A percentile compares a stretch with the other conserved stretches of the same genome.
Evolutionary conservation across 371 early-diverging fungal species (phyloP).

Genomic region (Rhizopus delemar): DNA sequence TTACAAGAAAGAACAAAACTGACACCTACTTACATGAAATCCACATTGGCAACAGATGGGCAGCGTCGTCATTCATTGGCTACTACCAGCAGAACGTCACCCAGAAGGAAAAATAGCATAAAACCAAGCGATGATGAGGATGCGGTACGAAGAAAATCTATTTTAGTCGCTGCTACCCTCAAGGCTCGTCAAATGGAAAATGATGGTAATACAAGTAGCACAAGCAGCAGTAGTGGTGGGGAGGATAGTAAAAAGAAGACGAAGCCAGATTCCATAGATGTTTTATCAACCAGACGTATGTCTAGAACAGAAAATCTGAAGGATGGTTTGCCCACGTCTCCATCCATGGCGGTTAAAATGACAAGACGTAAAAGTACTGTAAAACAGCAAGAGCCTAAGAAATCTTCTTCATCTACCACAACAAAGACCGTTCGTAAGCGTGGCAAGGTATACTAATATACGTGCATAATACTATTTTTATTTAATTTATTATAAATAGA

Average conservation of each 20-base stretch:
- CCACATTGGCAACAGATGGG: conserved; percentile 28
- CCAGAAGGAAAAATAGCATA: conserved; percentile 22
- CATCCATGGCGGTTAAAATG: conserved; percentile 19
- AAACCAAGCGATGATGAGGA: conserved; percentile 25
- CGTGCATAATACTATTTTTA: background rate
- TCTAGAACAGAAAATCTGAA: conserved; percentile 46
- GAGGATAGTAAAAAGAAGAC: conserved; percentile 15
- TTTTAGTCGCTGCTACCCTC: conserved; percentile 27
- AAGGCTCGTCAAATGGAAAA: conserved; percentile 18
- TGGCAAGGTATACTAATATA: conserved; percentile 37
- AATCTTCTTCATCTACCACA: background rate
- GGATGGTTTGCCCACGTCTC: conserved; percentile 41
- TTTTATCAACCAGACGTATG: conserved; percentile 22
- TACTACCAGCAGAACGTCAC: conserved; percentile 7
- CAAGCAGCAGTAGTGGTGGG: conserved; percentile 15
- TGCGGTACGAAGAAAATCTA: conserved; percentile 28
- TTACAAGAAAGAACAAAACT: conserved; percentile 5
- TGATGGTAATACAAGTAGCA: conserved; percentile 14
- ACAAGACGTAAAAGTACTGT: conserved; percentile 30
- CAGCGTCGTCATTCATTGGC: conserved; percentile 34
- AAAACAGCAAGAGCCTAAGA: conserved; percentile 15
- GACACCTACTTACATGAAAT: conserved; percentile 28
- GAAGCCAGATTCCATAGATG: conserved; percentile 11
- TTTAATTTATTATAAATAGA: conserved; percentile 20
- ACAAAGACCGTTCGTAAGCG: conserved; percentile 32